phyloP scores from a whole-genome alignment of 345 rosid genomes.

The Linum lewisii region DNA sequence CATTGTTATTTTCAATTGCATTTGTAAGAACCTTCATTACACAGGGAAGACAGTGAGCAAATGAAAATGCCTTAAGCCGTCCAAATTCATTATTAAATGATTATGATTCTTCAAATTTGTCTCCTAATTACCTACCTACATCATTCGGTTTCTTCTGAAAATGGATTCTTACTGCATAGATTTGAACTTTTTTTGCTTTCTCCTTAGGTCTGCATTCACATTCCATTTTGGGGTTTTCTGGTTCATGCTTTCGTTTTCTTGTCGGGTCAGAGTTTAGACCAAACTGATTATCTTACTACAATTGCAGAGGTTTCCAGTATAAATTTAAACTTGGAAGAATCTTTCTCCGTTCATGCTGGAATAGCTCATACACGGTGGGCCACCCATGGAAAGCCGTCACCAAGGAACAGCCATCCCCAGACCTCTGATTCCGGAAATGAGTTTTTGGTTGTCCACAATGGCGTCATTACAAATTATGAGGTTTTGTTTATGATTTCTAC shows the following conservation, averaged over 20 bases:
- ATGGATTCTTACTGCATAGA: neutral
- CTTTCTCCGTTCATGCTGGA: conserved; percentile 68
- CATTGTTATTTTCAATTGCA: no score
- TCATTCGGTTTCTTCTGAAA: neutral
- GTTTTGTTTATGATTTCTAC: conserved; percentile 27
- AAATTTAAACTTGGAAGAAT: conserved; percentile 63
- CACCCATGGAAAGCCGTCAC: conserved; percentile 93
- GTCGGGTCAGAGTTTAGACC: neutral
- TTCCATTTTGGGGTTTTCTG: no score
- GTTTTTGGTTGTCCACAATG: conserved; percentile 91
- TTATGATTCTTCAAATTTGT: neutral
- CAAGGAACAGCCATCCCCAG: conserved; percentile 92
- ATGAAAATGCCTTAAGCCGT: neutral
- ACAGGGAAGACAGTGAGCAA: neutral
- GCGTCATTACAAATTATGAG: conserved; percentile 79
- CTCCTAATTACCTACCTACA: neutral
- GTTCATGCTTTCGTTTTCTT: neutral
- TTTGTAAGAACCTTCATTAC: neutral
- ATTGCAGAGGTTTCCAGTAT: conserved; percentile 51
- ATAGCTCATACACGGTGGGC: conserved; percentile 99
- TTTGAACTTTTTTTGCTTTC: neutral
- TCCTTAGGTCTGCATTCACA: neutral
- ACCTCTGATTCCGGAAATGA: conserved; percentile 73
- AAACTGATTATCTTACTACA: conserved; percentile 3
- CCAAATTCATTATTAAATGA: neutral